phyloP scores from a whole-genome alignment of 2,329 filamentous ascomycete genomes.

The Metarhizium anisopliae region DNA sequence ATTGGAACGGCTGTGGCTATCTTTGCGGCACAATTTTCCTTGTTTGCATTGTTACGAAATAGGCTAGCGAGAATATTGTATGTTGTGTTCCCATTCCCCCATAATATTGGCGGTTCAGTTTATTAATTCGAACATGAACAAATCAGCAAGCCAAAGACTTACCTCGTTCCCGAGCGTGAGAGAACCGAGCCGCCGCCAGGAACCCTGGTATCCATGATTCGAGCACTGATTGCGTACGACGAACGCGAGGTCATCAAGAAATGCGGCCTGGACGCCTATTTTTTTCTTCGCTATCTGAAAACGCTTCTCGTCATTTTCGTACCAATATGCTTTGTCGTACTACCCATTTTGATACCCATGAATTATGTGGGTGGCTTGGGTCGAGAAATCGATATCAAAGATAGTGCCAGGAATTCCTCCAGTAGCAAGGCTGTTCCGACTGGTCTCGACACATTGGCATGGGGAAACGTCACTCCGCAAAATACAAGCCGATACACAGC shows the following conservation, averaged over 20 bases:
- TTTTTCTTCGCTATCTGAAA: constrained; percentile 82
- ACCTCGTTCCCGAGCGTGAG: constrained; percentile 76
- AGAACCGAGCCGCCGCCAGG: constrained; percentile 65
- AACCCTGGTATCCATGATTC: constrained; percentile 40
- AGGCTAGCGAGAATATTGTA: constrained; percentile 79
- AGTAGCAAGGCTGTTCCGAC: constrained; percentile 20
- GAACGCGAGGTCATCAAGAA: constrained; percentile 85
- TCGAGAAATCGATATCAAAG: constrained; percentile 34
- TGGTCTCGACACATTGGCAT: constrained; percentile 75
- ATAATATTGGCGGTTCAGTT: constrained; percentile 7
- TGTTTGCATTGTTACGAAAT: constrained; percentile 71
- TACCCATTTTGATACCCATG: constrained; percentile 79
- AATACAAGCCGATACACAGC: constrained; percentile 70
- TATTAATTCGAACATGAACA: neutral
- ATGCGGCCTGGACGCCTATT: constrained; percentile 92
- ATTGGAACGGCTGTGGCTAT: constrained; percentile 52
- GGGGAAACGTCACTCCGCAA: constrained; percentile 68
- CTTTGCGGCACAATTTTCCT: constrained; percentile 53
- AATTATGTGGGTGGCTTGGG: constrained; percentile 69
- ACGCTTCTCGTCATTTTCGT: constrained; percentile 83
- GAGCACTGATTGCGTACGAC: constrained; percentile 57
- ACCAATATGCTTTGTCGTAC: constrained; percentile 65
- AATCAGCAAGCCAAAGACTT: constrained; percentile 69
- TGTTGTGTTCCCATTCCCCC: constrained; percentile 16
- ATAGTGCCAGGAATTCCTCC: constrained; percentile 8